Percentiles rank a stretch among this genome's conserved stretches.
phyloP scores from a whole-genome alignment of 345 rosid species.

The Bruguiera sexangula region DNA sequence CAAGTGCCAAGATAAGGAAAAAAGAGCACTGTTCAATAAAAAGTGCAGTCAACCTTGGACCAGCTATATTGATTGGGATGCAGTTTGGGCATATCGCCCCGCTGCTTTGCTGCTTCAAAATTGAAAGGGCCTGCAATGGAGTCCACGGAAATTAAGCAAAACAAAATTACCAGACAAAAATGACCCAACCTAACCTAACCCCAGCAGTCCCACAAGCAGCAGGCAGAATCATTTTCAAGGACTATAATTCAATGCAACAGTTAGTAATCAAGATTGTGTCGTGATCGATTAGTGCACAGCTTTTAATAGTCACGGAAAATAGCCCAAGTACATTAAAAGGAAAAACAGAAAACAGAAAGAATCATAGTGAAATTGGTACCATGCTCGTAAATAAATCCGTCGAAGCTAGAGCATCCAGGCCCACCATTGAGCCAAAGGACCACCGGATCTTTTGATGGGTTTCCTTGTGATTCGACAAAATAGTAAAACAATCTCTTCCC shows the following conservation, averaged over 20 bases:
- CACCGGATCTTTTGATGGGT: conserved; percentile 65
- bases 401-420: conserved; percentile 96
- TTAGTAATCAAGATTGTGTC: background rate
- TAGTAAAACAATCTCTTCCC: conserved; percentile 71
- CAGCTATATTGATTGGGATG: conserved; percentile 79
- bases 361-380: conserved; percentile 36
- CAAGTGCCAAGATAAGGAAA: background rate
- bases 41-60: conserved; percentile 65
- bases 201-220: background rate
- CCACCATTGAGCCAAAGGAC: conserved; percentile 97
- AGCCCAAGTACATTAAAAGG: background rate
- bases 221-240: background rate
- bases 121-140: conserved; percentile 73
- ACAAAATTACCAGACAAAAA: background rate
- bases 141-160: background rate
- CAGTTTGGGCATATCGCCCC: conserved; percentile 39
- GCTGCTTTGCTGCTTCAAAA: conserved; percentile 46
- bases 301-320: background rate
- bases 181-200: background rate
- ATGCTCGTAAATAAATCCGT: conserved; percentile 80
- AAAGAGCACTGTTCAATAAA: background rate
- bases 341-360: background rate
- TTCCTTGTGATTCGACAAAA: conserved; percentile 70
- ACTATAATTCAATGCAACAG: conserved; percentile 1
- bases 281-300: background rate